Evolutionary conservation across 441 rosid genomes (phyloP), one percentile per base, ranked within the genome.

Genomic region (Populus tomentosa): DNA sequence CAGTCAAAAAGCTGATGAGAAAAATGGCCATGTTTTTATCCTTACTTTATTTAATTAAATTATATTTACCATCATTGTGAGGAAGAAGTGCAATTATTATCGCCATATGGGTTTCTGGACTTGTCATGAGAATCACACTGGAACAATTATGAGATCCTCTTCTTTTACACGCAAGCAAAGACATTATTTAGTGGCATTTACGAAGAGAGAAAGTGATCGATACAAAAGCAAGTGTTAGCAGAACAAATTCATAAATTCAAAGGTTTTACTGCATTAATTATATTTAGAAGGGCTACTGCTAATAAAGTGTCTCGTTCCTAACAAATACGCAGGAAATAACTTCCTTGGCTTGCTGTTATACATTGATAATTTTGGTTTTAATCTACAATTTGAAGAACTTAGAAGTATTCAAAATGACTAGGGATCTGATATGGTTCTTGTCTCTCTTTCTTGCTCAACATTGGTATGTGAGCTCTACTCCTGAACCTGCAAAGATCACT

Each of bases 361-460:
- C 85, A 59, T 40, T 73, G 71, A 65, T 76, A 35, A 28, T 69
- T 16, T 33, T 56, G 1, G 50, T 32, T 75, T 69, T 75, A 72
- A 86, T 80, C 74, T 86, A 78, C 77, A 85, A 21, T 77, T 69
- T 28, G 23, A 16, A 66, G 26, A 23, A 8, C 14, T 83, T 86
- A 94, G 77, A 94, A 92, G 82, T 90, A 92, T 72, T 94, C 97
- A 80, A 94, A 91, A 64, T 92, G 89, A 74, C 79, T 86, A 77
- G 94, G 85, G 21, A 90, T 84, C 79, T 90, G 91, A 84, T 89
- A 91, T 4, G 98, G 96, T 66, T 88, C 94, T 40, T 91, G 90
- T 70, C 90, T 87, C 78, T 91, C 89, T 68, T 92, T 86, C 88
- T 89, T 92, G 86, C 82, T 91, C 77, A 91, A 80, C 85, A 86